Percentiles rank a stretch among this genome's conserved stretches.
These are phyloP conservation scores for Pezicula carpinea DNA, from an alignment of 2,329 filamentous ascomycete species.

Conservation along the genomic window DNA sequence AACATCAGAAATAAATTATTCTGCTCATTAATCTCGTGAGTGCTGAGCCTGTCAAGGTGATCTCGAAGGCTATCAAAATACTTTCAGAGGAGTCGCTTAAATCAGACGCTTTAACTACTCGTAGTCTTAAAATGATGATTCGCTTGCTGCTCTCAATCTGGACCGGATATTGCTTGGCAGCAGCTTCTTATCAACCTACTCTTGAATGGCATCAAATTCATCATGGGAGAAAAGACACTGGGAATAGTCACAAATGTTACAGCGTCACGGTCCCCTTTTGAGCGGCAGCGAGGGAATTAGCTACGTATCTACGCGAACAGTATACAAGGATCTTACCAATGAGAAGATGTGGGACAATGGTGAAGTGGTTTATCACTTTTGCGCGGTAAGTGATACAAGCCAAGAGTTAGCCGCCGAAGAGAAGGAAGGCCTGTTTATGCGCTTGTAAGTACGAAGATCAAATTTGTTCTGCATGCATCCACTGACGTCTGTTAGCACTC, in stretches of 20 bases:
- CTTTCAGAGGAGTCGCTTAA: constrained; percentile 74
- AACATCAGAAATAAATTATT: constrained; percentile 73
- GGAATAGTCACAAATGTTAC: constrained; percentile 47
- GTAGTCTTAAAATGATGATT: too few relatives aligned
- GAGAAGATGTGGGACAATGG: not conserved
- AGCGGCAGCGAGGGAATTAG: not conserved
- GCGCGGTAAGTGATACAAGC: constrained; percentile 62
- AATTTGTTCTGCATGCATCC: constrained; percentile 53
- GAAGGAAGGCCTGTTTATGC: constrained; percentile 39
- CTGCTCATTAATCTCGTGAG: constrained; percentile 66
- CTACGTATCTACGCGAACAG: not conserved
- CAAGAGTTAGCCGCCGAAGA: constrained; percentile 58
- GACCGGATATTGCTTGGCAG: too few relatives aligned
- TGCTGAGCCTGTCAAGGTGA: constrained; percentile 60
- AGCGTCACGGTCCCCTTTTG: constrained; percentile 17
- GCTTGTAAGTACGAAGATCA: constrained; percentile 59
- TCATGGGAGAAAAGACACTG: constrained; percentile 52
- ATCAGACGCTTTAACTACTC: too few relatives aligned
- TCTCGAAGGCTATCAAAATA: constrained; percentile 66
- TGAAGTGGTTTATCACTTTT: constrained; percentile 29
- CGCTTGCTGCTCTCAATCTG: too few relatives aligned
- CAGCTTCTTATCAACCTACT: constrained; percentile 76
- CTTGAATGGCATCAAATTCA: constrained; percentile 61
- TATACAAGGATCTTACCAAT: not conserved
- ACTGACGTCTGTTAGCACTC: not conserved